These are phyloP conservation scores for Fusarium agapanthi DNA, from an alignment of 2,329 filamentous ascomycete genomes.

Conservation along the genomic window DNA sequence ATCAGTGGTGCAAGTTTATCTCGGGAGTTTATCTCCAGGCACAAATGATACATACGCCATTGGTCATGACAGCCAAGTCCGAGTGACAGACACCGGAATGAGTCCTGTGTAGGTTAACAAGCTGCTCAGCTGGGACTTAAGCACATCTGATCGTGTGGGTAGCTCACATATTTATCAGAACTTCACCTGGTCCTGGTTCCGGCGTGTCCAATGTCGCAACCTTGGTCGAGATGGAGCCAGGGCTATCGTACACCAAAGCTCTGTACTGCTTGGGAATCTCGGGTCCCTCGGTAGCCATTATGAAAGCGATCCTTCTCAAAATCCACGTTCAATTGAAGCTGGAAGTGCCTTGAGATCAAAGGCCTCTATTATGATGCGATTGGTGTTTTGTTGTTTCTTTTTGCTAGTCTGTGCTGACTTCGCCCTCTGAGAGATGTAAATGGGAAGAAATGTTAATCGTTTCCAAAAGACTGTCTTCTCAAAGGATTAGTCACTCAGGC, in stretches of 20 bases:
- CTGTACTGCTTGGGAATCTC: not conserved
- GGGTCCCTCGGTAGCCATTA: not conserved
- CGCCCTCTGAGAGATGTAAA: rapidly evolving
- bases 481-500: not conserved
- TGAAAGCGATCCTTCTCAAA: not conserved
- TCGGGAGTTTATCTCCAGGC: not conserved
- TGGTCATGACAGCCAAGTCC: not conserved
- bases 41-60: not conserved
- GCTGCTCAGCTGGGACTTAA: rapidly evolving
- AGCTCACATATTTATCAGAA: not conserved
- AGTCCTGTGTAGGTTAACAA: not conserved
- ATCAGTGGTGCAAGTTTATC: too few species aligned
- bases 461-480: not conserved
- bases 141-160: rapidly evolving
- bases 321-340: rapidly evolving
- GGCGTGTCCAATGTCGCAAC: not conserved
- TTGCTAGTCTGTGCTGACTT: not conserved
- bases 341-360: not conserved
- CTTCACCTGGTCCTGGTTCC: not conserved
- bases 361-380: not conserved
- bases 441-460: rapidly evolving
- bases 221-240: not conserved
- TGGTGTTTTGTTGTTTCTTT: not conserved
- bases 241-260: not conserved
- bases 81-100: not conserved